A percentile compares a stretch with the other conserved stretches of the same genome.
These are phyloP conservation scores for Pyracantha coccinea DNA, from an alignment of 331 rosid species.

Conservation along the genomic window DNA sequence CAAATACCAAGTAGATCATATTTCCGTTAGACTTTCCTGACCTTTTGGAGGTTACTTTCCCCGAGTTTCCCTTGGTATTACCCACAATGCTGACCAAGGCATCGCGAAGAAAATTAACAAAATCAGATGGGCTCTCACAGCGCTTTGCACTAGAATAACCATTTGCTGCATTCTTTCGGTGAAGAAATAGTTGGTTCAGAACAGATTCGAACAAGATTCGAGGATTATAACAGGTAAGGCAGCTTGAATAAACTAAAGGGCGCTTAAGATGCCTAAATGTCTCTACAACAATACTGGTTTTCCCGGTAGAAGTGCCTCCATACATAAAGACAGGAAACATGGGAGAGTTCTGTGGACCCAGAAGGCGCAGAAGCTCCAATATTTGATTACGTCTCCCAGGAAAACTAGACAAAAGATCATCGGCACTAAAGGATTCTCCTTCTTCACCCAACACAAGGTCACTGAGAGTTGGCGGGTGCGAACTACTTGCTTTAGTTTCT, in stretches of 20 bases:
- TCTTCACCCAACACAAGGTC: slow-evolving; percentile 75
- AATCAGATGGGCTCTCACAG: slow-evolving; percentile 84
- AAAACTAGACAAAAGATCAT: slow-evolving; percentile 54
- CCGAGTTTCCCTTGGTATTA: slow-evolving; percentile 38
- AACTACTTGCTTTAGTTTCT: slow-evolving; percentile 26
- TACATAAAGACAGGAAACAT: slow-evolving; percentile 74
- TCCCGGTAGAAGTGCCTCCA: slow-evolving; percentile 77
- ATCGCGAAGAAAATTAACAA: slow-evolving; percentile 65
- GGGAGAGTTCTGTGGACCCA: slow-evolving; percentile 78
- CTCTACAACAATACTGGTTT: slow-evolving; percentile 62
- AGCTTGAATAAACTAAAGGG: slow-evolving; percentile 80
- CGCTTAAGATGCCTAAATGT: slow-evolving; percentile 68
- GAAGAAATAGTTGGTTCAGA: slow-evolving; percentile 68
- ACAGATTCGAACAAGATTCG: slow-evolving; percentile 77
- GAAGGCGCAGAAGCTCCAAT: slow-evolving; percentile 45
- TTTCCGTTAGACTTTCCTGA: slow-evolving; percentile 40
- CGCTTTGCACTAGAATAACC: slow-evolving; percentile 65
- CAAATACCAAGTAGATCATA: slow-evolving; percentile 82
- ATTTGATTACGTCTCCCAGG: slow-evolving; percentile 66
- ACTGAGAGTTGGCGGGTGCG: slow-evolving; percentile 29
- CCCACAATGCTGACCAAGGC: slow-evolving; percentile 50
- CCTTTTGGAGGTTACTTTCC: slow-evolving; percentile 32
- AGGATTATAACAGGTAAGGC: slow-evolving; percentile 70
- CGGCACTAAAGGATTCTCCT: slow-evolving; percentile 51
- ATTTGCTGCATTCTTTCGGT: slow-evolving; percentile 55